Evolutionary conservation across 306 rosid species (phyloP).

Genomic region (Cicer pinnatifidum): DNA sequence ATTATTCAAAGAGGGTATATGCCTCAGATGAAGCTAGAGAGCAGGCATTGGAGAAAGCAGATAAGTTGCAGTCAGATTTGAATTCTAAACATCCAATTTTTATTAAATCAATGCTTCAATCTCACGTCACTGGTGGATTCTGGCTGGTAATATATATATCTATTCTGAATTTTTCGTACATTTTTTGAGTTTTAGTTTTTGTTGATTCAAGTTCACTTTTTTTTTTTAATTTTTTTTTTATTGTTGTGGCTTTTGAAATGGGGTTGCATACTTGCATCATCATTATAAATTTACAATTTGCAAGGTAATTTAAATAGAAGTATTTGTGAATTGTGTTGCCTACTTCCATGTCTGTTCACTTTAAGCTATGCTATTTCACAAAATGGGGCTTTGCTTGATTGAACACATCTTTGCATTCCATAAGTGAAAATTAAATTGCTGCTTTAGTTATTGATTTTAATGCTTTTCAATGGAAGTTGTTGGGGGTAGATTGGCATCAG

Average conservation of each 20-base stretch:
- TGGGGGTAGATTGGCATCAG: not conserved
- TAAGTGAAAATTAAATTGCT: not conserved
- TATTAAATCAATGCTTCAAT: slow-evolving; percentile 77
- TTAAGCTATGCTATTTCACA: not conserved
- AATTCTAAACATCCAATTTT: slow-evolving; percentile 56
- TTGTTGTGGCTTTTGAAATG: slow-evolving; percentile 12
- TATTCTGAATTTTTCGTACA: not conserved
- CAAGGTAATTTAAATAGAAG: not conserved
- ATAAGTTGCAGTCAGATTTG: slow-evolving; percentile 50
- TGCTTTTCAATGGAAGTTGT: not conserved
- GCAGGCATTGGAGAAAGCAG: slow-evolving; percentile 66
- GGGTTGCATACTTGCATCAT: no score
- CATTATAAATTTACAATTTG: not conserved
- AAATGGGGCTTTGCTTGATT: not conserved
- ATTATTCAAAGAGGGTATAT: slow-evolving; percentile 62
- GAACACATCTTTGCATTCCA: not conserved
- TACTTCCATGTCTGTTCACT: not conserved
- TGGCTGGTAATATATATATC: slow-evolving; percentile 68
- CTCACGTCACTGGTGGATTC: slow-evolving; percentile 85
- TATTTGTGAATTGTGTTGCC: not conserved
- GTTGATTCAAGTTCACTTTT: not conserved
- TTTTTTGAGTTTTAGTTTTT: not conserved
- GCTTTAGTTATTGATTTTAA: not conserved
- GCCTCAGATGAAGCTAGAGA: slow-evolving; percentile 66
- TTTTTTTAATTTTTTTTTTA: not conserved